Base-by-base conservation (phyloP, 331 rosid species). In the Spiraea crenata region DNA sequence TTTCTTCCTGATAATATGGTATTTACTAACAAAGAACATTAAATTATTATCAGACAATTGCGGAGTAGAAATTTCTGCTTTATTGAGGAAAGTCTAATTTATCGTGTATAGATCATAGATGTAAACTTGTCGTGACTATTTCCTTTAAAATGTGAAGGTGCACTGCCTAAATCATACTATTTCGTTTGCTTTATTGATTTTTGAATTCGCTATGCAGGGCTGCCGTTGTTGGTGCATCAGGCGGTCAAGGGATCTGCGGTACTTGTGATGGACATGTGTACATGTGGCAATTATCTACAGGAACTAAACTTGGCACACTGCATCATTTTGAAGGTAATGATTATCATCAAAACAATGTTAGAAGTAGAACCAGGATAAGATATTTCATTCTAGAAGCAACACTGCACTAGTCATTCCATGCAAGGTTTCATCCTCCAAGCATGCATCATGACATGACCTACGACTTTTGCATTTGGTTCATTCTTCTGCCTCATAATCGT, bases 261-360 rank as follows among this genome's bases (percentile, higher is more conserved):
- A 82, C 93, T 2, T 42, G 72, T 73, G 93, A 88, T 15, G 98
- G 97, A 55, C 72, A 67, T 51, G 96, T 86, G 69, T 82, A 83
- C 59, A 54, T 75, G 78, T 92, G 98, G 93, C 96, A 88, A 64
- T 67, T 93, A 77, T 76, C 84, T 52, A 81, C 90, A 31, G 97
- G 98, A 81, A 62, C 88, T 44, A 82, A 85, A 75, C 67, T 85
- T 20, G 87, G 84, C 58, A 78, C 79, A 63, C 77, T 87, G 80
- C 92, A 86, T 78, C 85, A 81, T 76, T 90, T 92, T 63, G 76
- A 73, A 69, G 97, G 97, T 92, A 84, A 31, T 69, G 72, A 47
- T 57, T 61, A 31, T 34, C 12, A 56, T 56, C 61, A 15, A 20
- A 56, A 56, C 15, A 31, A 31, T 11, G 40, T 56, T 0, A 11